These are phyloP conservation scores for Cochlearia excelsa DNA, from an alignment of 345 rosid genomes.

Conservation along the genomic window DNA sequence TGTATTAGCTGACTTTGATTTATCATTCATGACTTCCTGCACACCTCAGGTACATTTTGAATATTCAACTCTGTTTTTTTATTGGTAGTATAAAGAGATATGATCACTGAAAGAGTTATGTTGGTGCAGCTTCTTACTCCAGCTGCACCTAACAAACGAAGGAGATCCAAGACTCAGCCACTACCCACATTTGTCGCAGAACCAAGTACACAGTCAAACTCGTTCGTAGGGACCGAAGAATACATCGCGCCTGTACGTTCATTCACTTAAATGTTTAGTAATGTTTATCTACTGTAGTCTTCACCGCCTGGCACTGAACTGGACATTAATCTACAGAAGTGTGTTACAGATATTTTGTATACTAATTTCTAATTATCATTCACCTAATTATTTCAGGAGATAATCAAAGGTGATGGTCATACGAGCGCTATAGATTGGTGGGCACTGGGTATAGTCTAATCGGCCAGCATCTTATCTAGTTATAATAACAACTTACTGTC, in stretches of 20 bases:
- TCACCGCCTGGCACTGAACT: no score
- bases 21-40: conserved; percentile 74
- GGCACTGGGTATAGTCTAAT: conserved; percentile 72
- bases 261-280: conserved; percentile 22
- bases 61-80: conserved; percentile 6
- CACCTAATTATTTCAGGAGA: conserved; percentile 63
- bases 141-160: conserved; percentile 46
- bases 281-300: conserved; percentile 14
- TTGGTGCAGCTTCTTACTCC: conserved; percentile 59
- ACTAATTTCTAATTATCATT: neutral
- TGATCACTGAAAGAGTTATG: neutral
- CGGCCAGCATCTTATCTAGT: neutral
- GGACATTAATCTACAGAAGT: no score
- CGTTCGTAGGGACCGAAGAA: conserved; percentile 96
- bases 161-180: conserved; percentile 69
- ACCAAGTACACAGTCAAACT: conserved; percentile 72
- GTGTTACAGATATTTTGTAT: neutral
- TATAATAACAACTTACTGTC: neutral
- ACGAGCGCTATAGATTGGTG: conserved; percentile 94
- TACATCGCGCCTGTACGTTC: conserved; percentile 93
- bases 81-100: conserved; percentile 7
- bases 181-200: conserved; percentile 83
- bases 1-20: conserved; percentile 84
- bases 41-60: conserved; percentile 61
- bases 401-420: conserved; percentile 86